Base-by-base conservation (phyloP, 352 stramenopile genomes). In the Pythium angustatum region DNA sequence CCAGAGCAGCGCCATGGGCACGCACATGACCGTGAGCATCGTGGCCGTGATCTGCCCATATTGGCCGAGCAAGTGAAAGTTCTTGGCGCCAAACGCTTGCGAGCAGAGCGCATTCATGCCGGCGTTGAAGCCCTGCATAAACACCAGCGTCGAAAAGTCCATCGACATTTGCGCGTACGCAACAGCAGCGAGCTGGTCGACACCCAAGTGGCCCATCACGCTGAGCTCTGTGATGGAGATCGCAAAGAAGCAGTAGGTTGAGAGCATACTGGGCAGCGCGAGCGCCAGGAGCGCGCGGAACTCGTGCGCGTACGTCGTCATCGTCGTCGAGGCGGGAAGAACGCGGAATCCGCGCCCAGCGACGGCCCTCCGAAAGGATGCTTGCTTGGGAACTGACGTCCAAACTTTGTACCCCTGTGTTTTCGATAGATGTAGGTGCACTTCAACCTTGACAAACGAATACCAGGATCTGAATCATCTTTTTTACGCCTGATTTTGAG, bases 21-120 rank as follows among this genome's bases (percentile, higher is more conserved):
- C 65, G 38, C 80, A 91, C 52, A 83, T 66, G 47, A 93, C 33
- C 24, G 83, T 88, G 36, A 90, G 70, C 57, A 83, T 63, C 49
- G 88, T 73, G 55, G 66, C 72, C 49, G 76, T 85, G 60, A 88
- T 70, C 71, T 89, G 73, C 47, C 75, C 73, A 65, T 90, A 93
- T 52, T 83, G 73, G 27, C 73, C 78, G n/a, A 93, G 60, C 22
- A 96, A 53, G 17, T 83, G 68, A 49, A 76, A 93, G 70, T 96
- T 95, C 52, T 87, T 87, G 53, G 87, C 85, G 19, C 88, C 88
- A 47, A 94, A 92, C 22, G 88, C 88, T 58, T 96, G 88, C 45
- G 84, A 92, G 63, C 77, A 91, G 21, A 96, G 79, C 48, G 83
- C 68, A 63, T 91, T 95, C 64, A 94, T 83, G 27, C 85, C 85